Base-by-base conservation (phyloP, 176 grass and related monocot species). In the Oryza punctata region DNA sequence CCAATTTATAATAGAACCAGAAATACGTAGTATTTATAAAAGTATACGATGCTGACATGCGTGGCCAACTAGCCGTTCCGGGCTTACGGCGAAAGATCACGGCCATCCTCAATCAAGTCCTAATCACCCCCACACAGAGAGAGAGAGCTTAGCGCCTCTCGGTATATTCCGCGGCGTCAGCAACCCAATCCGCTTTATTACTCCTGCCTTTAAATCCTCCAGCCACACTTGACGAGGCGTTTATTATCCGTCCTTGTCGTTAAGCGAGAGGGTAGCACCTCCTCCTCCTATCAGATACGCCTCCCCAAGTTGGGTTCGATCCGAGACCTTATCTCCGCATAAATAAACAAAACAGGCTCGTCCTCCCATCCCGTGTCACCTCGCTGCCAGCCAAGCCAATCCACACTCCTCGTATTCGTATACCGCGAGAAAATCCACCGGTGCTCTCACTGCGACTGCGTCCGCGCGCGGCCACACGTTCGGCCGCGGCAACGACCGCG, bases 301-400 rank as follows among this genome's bases (percentile, higher is more conserved):
- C 72, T 72, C 80, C 67, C 80, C 75, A 25, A 76, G 65, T 54
- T 43, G 28, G 73, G 4, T 23, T 59, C 49, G 49, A 19, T 54
- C 16, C 7, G n/a, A 28, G 38, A 69, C 43, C 78, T 87, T 77
- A 82, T 82, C 84, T 19, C 32, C 33, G 12, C 72, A 75, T 80
- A 60, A 63, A 81, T 7, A 67, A 75, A 54, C 50, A 35, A 35
- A 35, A 33, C 32, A 33, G 5, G 21, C 40, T 41, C 70, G 57
- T 60, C 32, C 32, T 60, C 37, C 11, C 13, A 54, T 24, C 54
- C 67, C 28, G n/a, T 26, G 69, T 74, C 38, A 40, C 38, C 40
- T 41, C 40, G 40, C 72, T 35, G 47, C 21, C 52, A 19, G 4
- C 52, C 78, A 63, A 65, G 78, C 76, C 44, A 70, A 27, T 12